Evolutionary conservation across 208 protist species (phyloP).

Genomic region (Angomonas deanei): DNA sequence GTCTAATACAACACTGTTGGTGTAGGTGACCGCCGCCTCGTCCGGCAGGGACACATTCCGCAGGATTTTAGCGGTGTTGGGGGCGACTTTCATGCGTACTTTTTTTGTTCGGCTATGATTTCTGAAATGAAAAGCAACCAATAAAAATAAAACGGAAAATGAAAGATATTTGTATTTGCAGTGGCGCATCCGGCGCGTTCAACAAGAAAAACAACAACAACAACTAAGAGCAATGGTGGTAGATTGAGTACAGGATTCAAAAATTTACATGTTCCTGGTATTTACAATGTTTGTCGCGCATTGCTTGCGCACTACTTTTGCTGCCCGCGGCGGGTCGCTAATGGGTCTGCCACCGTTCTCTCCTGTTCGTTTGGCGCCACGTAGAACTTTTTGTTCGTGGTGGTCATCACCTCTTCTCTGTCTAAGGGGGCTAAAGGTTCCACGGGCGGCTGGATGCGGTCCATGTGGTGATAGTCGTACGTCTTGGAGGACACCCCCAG

Average conservation of each 20-base stretch:
- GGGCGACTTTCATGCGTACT: constrained; percentile 69
- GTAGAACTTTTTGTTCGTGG: constrained; percentile 31
- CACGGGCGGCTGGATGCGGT: constrained; percentile 57
- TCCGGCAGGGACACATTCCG: constrained; percentile 84
- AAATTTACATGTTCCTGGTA: no score
- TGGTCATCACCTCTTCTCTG: constrained; percentile 58
- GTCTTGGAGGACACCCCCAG: constrained; percentile 49
- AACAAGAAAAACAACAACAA: not conserved
- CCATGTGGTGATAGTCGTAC: constrained; percentile 80
- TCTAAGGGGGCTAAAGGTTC: constrained; percentile 69
- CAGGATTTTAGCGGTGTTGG: constrained; percentile 83
- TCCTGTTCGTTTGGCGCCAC: constrained; percentile 19
- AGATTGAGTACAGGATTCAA: not conserved
- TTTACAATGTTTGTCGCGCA: no score
- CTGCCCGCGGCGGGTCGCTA: constrained; percentile 51
- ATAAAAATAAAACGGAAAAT: not conserved
- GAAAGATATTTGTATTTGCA: not conserved
- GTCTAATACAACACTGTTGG: constrained; percentile 79
- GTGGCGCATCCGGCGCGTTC: not conserved
- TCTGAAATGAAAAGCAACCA: not conserved
- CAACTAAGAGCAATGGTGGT: not conserved
- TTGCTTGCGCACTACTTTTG: constrained; percentile 6
- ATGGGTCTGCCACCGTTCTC: constrained; percentile 36
- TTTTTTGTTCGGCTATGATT: constrained; percentile 10
- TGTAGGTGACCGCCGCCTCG: constrained; percentile 71